Conservation (phyloP, 2,329 filamentous ascomycete species). For the Botrytis galanthina region DNA sequence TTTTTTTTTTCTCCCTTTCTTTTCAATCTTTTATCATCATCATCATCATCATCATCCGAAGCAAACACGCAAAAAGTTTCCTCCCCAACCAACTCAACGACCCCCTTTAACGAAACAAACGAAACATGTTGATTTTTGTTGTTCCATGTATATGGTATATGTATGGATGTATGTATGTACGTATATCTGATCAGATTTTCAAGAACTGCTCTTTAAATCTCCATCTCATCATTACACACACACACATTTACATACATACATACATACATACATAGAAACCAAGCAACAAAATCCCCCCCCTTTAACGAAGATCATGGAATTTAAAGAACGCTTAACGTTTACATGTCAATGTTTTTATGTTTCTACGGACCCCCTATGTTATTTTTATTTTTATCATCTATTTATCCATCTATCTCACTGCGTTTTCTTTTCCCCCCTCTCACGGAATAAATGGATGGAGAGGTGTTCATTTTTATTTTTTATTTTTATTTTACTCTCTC, state of each 20-base stretch:
- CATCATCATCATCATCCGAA: background rate
- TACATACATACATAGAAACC: no score
- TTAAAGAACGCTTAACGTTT: slow-evolving; percentile 10
- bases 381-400: slow-evolving; percentile 23
- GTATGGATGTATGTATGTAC: no score
- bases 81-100: background rate
- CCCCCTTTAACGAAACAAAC: slow-evolving; percentile 22
- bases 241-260: no score
- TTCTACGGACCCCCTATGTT: slow-evolving; percentile 17
- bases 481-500: no score
- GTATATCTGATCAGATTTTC: background rate
- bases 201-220: no score
- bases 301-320: slow-evolving; percentile 35
- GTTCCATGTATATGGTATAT: background rate
- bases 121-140: background rate
- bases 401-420: background rate
- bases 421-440: background rate
- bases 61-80: background rate
- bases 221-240: no score
- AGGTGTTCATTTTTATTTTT: no score
- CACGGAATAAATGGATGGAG: no score
- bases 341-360: slow-evolving; percentile 27
- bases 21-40: background rate
- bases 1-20: background rate
- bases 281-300: background rate